These are phyloP conservation scores for Chimonanthus praecox DNA, from an alignment of 164 flowering plant genomes.

Conservation along the genomic window DNA sequence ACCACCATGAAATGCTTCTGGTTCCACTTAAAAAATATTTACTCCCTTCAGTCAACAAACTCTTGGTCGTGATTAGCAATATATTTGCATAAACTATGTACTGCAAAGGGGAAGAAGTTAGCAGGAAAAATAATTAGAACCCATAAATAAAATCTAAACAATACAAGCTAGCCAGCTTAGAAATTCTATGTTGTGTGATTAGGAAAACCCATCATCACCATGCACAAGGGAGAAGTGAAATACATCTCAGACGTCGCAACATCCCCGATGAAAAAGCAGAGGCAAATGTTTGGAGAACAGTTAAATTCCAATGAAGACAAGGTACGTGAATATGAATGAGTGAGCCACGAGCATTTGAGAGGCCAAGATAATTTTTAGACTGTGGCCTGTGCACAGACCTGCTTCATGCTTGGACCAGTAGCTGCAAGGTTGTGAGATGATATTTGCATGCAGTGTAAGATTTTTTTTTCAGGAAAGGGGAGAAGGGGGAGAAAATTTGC, in stretches of 20 bases:
- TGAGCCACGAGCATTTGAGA: too few relatives aligned
- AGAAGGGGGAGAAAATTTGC: too few relatives aligned
- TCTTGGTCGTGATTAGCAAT: slow-evolving; percentile 59
- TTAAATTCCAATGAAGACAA: neutral
- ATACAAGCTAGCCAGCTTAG: neutral
- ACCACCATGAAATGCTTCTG: slow-evolving; percentile 70
- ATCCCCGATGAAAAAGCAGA: neutral
- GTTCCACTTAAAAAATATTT: slow-evolving; percentile 20
- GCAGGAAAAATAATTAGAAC: neutral
- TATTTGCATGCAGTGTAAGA: too few relatives aligned
- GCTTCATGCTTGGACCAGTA: too few relatives aligned
- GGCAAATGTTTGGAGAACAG: neutral
- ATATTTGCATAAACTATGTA: slow-evolving; percentile 78
- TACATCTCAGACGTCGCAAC: too few relatives aligned
- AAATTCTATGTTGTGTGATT: neutral
- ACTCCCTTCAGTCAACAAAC: slow-evolving; percentile 35
- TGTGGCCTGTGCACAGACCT: too few relatives aligned
- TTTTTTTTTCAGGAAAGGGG: too few relatives aligned
- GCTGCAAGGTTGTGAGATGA: too few relatives aligned
- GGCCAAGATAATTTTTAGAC: too few relatives aligned
- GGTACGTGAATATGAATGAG: neutral
- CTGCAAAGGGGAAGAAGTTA: slow-evolving; percentile 27
- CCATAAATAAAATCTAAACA: neutral
- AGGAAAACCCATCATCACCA: neutral
- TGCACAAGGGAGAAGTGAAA: neutral